Conservation (phyloP, 192 early-diverging fungal genomes). For the Haplosporangium gracile region DNA sequence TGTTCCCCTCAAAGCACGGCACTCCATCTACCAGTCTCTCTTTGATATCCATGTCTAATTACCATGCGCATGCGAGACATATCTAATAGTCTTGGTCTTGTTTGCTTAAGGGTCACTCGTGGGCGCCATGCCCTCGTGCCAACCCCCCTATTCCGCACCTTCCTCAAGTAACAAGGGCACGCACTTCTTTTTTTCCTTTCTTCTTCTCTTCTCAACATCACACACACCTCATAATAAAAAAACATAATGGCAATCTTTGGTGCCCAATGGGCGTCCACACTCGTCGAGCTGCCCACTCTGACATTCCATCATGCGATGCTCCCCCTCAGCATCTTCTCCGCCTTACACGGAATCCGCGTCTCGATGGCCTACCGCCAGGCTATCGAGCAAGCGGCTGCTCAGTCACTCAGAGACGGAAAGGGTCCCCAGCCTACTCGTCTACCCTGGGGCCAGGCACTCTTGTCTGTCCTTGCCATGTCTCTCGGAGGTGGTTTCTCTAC, state of each 20-base stretch:
- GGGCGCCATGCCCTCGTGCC: too few relatives aligned
- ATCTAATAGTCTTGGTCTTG: too few relatives aligned
- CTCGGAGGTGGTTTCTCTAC: slow-evolving; percentile 48
- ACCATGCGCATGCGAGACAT: too few relatives aligned
- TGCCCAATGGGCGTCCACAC: slow-evolving; percentile 40
- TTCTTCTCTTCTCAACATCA: background rate
- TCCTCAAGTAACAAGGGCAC: too few relatives aligned
- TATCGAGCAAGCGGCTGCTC: slow-evolving; percentile 39
- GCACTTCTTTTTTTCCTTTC: too few relatives aligned
- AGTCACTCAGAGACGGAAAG: slow-evolving; percentile 31
- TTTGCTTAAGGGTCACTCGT: too few relatives aligned
- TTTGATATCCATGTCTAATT: slow-evolving; percentile 25
- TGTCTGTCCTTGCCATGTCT: slow-evolving; percentile 47
- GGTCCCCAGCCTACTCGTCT: slow-evolving; percentile 11
- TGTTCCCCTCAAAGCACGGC: slow-evolving; percentile 7
- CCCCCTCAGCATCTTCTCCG: slow-evolving; percentile 51
- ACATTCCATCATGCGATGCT: slow-evolving; percentile 48
- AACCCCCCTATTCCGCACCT: too few relatives aligned
- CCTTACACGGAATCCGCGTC: slow-evolving; percentile 45
- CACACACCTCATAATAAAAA: background rate
- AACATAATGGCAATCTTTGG: slow-evolving; percentile 25
- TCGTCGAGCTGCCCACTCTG: slow-evolving; percentile 47
- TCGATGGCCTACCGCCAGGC: slow-evolving; percentile 49
- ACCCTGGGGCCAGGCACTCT: slow-evolving; percentile 34
- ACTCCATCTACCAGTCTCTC: slow-evolving; percentile 27